Evolutionary conservation across 139 green algal genomes (phyloP), one percentile per base, ranked within the genome.

Genomic region (Chlamydomonas sp.): DNA sequence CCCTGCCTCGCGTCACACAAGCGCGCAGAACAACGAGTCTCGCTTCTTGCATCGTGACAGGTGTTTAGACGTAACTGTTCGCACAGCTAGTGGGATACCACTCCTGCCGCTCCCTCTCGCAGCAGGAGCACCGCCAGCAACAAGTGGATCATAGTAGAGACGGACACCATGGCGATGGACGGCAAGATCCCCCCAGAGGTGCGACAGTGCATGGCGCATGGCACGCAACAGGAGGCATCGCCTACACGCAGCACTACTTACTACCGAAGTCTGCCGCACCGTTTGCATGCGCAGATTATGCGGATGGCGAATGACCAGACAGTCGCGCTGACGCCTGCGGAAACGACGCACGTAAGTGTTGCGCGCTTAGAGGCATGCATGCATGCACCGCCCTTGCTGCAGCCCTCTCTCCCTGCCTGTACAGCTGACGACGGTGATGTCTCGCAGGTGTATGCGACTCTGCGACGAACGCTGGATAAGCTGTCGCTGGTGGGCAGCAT

Each of bases 381-480:
- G 10, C 31, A 30, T 61, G 50, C 50, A 61, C 22, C 50, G 10
- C 50, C 16, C 29, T 6, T 34, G 16, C 29, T 5, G 22, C 22
- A 20, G 10, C 50, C 16, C 43, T 54, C 43, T 16, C 43, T 26
- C 43, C 16, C 43, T 26, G 43, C 43, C 13, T 54, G 43, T 16
- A 54, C 43, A 26, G 13, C 16, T 54, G 43, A 13, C 43, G 16
- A 22, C 26, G 54, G 24, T 30, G 8, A 38, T 39, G 31, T 39
- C 13, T 66, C 26, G 5, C 81, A 91, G 82, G 73, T 89, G 24
- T 79, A 86, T 54, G 70, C 81, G 8, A 73, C 88, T 2, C 35
- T 92, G 28, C 80, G 84, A 60, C 36, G 67, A 1, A 79, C 77
- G 5, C 50, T 90, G 2, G 76, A 89, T 26, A 85, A 85, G 71